Base-by-base conservation (phyloP, 2,329 filamentous ascomycete species). In the Fusarium buharicum region DNA sequence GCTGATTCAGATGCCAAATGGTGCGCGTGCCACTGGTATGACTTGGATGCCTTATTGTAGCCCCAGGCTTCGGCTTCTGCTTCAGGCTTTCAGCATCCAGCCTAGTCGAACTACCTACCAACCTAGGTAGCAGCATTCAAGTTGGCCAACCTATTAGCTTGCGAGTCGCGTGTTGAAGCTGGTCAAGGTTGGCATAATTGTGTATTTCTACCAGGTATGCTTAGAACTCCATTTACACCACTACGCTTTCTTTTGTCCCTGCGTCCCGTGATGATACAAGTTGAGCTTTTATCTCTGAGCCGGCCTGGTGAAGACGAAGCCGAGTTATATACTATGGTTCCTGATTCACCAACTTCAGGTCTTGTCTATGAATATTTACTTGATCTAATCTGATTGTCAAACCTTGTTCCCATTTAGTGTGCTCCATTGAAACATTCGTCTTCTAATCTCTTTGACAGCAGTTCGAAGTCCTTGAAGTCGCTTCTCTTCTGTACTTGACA, bases 361-460 rank as follows among this genome's bases (percentile, higher is more conserved):
- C 66, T 60, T 58, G 64, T 71, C 73, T 59, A 69, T 78, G 75
- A 77, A 59, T 68, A 57, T 77, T 81, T 79, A 86, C 84, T 86
- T 86, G 84, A 87, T 86, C 84, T 86, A 86, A 86, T 86, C 84
- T 86, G 84, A 86, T 73, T 77, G 73, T 49, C 59, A 69, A 40
- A 53, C 47, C 50, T 62, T 55, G 37, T 59, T 48, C 24, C 46
- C 55, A 22, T 59, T 66, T 39, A 50, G 39, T 38, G 50, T 55
- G 27, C 49, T 55, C 51, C 62, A 59, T 50, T 63, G 54, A 28
- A 61, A 50, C 45, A 70, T 65, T 39, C 73, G 69, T 37, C 62
- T 70, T 72, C 75, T 78, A 69, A 79, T 75, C 44, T 77, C 75
- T 24, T 67, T 69, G 34, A 75, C 73, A 56, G 78, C 73, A 68